phyloP scores from a whole-genome alignment of 768 basidiomycete species.

The Auricularia cornea region DNA sequence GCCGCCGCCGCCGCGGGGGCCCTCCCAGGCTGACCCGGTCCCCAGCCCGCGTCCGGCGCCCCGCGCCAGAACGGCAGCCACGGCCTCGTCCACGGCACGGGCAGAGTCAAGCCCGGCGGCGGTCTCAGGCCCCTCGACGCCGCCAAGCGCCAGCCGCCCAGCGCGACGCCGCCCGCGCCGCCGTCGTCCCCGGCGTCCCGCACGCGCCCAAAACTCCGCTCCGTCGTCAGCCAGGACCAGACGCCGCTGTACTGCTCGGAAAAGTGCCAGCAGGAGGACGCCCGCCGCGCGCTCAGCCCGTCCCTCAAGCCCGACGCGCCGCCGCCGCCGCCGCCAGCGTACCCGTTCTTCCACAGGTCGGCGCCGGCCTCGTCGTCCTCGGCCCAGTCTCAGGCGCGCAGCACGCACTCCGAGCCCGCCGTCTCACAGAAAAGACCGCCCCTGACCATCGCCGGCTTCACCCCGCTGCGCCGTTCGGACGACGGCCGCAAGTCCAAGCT shows the following conservation, averaged over 20 bases:
- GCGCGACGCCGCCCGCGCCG: slow-evolving; percentile 15
- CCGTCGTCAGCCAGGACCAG: slow-evolving; percentile 74
- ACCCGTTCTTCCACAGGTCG: neutral
- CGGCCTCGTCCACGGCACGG: slow-evolving; percentile 59
- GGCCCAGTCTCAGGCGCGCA: neutral
- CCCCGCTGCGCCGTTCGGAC: neutral
- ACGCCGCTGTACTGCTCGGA: slow-evolving; percentile 80
- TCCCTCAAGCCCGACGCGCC: neutral
- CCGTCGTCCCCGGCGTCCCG: slow-evolving; percentile 16
- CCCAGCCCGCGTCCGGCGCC: slow-evolving; percentile 8
- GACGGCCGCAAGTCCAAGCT: neutral
- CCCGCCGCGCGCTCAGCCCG: neutral
- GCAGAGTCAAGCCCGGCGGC: slow-evolving; percentile 53
- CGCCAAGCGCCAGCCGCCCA: slow-evolving; percentile 9
- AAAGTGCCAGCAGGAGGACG: slow-evolving; percentile 57
- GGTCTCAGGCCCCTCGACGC: slow-evolving; percentile 16
- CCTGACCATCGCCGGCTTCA: neutral
- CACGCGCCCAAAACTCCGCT: slow-evolving; percentile 38
- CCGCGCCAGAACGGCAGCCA: slow-evolving; percentile 7
- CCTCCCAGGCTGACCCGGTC: neutral
- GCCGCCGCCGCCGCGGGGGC: neutral
- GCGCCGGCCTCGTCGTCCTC: neutral
- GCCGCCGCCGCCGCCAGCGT: neutral
- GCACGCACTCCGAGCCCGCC: neutral
- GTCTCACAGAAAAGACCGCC: neutral